Conservation (phyloP, 345 rosid genomes). For the Eucalyptus marginata region DNA sequence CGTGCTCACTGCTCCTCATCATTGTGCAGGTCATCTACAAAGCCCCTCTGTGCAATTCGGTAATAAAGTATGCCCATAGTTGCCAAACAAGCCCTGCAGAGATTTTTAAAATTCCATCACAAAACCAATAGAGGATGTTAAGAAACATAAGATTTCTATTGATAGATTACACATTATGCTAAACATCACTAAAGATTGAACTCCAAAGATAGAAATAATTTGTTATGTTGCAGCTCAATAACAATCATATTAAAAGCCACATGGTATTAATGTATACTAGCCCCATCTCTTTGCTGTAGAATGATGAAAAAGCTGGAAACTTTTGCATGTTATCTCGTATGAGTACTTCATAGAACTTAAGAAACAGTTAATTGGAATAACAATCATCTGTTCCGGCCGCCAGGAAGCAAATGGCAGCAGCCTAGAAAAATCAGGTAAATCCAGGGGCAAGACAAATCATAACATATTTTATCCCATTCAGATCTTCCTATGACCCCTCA, state of each 20-base stretch:
- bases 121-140: neutral
- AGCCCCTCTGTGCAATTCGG: slow-evolving; percentile 77
- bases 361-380: neutral
- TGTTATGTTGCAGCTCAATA: neutral
- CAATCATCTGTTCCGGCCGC: neutral
- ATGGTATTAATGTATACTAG: neutral
- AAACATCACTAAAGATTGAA: neutral
- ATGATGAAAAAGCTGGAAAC: neutral
- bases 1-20: slow-evolving; percentile 48
- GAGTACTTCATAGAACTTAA: neutral
- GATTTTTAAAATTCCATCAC: neutral
- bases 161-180: neutral
- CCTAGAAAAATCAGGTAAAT: neutral
- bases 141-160: neutral
- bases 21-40: slow-evolving; percentile 35
- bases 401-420: neutral
- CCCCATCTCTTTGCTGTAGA: neutral
- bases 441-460: neutral
- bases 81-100: slow-evolving; percentile 95
- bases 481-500: neutral
- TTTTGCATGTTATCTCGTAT: neutral
- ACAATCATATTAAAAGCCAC: neutral
- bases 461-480: neutral
- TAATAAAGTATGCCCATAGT: slow-evolving; percentile 95
- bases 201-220: neutral